Percentiles rank a stretch among this genome's conserved stretches.
Conservation (phyloP, 495 filamentous ascomycete species). For the Evernia prunastri region DNA sequence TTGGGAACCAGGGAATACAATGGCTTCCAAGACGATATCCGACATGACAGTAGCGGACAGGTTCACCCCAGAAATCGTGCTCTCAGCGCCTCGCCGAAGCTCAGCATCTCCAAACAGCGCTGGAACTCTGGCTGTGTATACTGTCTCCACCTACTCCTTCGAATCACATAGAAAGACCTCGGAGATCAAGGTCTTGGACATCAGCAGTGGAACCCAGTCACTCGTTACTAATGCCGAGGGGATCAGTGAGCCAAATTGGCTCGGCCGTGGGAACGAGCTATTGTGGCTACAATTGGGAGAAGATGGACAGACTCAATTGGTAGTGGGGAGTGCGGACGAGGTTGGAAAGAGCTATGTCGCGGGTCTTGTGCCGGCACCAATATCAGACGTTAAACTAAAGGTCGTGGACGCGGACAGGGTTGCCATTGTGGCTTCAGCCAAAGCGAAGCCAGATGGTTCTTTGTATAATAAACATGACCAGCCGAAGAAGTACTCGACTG, state of each 20-base stretch:
- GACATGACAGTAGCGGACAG: constrained; percentile 62
- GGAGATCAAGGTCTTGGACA: constrained; percentile 70
- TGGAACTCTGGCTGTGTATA: constrained; percentile 65
- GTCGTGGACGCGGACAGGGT: constrained; percentile 54
- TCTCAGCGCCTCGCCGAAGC: constrained; percentile 77
- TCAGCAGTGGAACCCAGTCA: constrained; percentile 58
- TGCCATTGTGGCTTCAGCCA: constrained; percentile 62
- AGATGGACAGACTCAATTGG: constrained; percentile 60
- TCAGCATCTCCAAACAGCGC: constrained; percentile 65
- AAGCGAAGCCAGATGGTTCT: constrained; percentile 49
- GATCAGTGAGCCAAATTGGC: constrained; percentile 69
- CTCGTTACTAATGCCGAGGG: constrained; percentile 58
- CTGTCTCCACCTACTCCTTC: constrained; percentile 77
- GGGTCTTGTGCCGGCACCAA: constrained; percentile 55
- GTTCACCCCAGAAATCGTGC: constrained; percentile 73
- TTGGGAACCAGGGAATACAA: not conserved
- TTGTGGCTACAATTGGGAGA: constrained; percentile 59
- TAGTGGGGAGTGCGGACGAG: constrained; percentile 51
- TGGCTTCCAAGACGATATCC: constrained; percentile 23
- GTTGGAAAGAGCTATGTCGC: constrained; percentile 53
- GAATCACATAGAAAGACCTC: constrained; percentile 65
- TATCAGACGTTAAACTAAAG: constrained; percentile 70
- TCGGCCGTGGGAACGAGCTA: constrained; percentile 56
- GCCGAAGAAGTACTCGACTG: constrained; percentile 46
- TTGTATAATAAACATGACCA: constrained; percentile 51